Percentiles rank a stretch among this genome's conserved stretches.
These are phyloP conservation scores for Lycium ferocissimum DNA, from an alignment of 257 asterid genomes.

Conservation along the genomic window DNA sequence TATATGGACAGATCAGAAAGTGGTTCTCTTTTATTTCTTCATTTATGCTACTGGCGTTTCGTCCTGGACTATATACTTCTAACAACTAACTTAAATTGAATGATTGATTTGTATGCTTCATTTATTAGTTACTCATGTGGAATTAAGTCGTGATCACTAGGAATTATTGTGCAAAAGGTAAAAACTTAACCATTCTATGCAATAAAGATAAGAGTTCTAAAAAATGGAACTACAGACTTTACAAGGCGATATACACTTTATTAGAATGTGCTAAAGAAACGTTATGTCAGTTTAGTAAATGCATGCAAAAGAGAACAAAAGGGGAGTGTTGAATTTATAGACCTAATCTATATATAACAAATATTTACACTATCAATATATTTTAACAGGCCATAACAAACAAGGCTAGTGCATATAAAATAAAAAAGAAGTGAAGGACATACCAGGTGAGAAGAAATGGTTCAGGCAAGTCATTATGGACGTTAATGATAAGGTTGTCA, in stretches of 20 bases:
- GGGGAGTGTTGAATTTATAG: background rate
- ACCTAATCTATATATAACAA: background rate
- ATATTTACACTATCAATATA: background rate
- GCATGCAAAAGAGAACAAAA: background rate
- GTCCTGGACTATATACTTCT: background rate
- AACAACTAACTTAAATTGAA: background rate
- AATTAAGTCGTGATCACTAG: background rate
- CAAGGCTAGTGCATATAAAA: background rate
- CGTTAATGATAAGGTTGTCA: constrained; percentile 72
- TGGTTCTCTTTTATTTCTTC: background rate
- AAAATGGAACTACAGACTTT: background rate
- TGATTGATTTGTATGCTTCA: background rate
- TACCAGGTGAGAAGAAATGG: constrained; percentile 88
- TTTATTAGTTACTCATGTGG: background rate
- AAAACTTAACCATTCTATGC: too few relatives aligned
- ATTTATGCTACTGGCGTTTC: background rate
- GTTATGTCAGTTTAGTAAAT: background rate
- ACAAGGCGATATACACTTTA: background rate
- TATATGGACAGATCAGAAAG: background rate
- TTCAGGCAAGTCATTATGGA: constrained; percentile 65
- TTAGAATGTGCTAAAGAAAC: background rate
- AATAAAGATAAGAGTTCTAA: too few relatives aligned
- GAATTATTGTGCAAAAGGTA: too few relatives aligned
- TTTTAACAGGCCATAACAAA: background rate
- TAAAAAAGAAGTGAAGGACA: background rate